A percentile compares a stretch with the other conserved stretches of the same genome.
These are phyloP conservation scores for Trichoderma erinaceum DNA, from an alignment of 495 filamentous ascomycete genomes.

Conservation along the genomic window DNA sequence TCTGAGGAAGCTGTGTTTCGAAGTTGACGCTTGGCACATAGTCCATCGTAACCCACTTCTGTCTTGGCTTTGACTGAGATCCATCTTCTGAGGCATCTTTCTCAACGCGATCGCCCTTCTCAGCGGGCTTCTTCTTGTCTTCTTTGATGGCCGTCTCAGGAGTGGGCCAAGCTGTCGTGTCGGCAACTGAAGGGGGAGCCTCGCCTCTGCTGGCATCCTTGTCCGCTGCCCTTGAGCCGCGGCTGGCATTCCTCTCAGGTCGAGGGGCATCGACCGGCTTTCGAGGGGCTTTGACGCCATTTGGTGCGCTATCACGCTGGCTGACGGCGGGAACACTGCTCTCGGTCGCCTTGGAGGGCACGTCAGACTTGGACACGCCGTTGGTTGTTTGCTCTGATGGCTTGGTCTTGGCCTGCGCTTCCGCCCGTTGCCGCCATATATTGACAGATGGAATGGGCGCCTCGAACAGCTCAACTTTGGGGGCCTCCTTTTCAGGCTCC, in stretches of 20 bases:
- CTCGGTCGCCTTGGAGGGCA: slow-evolving; percentile 25
- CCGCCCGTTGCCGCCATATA: slow-evolving; percentile 71
- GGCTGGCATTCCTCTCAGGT: slow-evolving; percentile 38
- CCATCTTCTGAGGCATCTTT: slow-evolving; percentile 62
- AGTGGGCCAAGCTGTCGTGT: slow-evolving; percentile 78
- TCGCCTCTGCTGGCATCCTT: slow-evolving; percentile 37
- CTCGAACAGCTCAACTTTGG: slow-evolving; percentile 64
- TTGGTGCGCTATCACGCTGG: slow-evolving; percentile 20
- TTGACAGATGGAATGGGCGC: slow-evolving; percentile 80
- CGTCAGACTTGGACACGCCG: slow-evolving; percentile 24
- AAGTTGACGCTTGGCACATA: slow-evolving; percentile 77
- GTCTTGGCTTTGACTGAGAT: slow-evolving; percentile 46
- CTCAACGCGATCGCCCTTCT: slow-evolving; percentile 56
- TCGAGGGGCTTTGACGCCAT: slow-evolving; percentile 43
- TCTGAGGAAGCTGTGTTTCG: slow-evolving; percentile 67
- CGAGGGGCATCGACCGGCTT: slow-evolving; percentile 29
- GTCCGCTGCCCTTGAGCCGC: slow-evolving; percentile 43
- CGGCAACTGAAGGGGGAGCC: slow-evolving; percentile 51
- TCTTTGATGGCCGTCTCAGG: slow-evolving; percentile 72
- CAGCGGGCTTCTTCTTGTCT: slow-evolving; percentile 41
- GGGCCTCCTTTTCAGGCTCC: slow-evolving; percentile 44
- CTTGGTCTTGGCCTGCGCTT: slow-evolving; percentile 54
- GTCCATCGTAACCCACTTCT: slow-evolving; percentile 66
- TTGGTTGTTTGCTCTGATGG: slow-evolving; percentile 8
- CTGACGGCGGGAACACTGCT: slow-evolving; percentile 14